Conservation (phyloP, 768 basidiomycete species). For the Leccinum obscurum region DNA sequence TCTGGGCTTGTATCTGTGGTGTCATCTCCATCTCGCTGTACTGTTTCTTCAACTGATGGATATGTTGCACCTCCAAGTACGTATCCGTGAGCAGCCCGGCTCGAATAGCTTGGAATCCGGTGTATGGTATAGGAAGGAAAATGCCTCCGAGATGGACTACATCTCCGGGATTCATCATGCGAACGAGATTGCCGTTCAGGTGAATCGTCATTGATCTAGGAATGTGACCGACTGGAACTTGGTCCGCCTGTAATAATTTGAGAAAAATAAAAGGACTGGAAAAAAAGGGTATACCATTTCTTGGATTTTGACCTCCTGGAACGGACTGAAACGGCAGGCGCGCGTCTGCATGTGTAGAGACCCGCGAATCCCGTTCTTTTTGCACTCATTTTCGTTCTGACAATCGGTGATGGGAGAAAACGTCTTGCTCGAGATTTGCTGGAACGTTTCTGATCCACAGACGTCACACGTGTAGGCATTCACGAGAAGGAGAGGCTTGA, state of each 20-base stretch:
- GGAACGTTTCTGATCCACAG: constrained; percentile 98
- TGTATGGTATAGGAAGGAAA: constrained; percentile 97
- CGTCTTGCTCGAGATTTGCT: constrained; percentile 90
- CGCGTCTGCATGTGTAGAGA: constrained; percentile 98
- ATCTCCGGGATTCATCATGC: constrained; percentile 93
- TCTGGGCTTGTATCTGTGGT: constrained; percentile 70
- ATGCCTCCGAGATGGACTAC: constrained; percentile 94
- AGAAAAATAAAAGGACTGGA: constrained; percentile 2
- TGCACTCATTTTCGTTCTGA: constrained; percentile 81
- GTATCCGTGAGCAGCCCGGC: constrained; percentile 97
- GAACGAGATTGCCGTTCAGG: constrained; percentile 85
- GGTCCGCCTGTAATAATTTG: constrained; percentile 69
- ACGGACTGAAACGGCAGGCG: constrained; percentile 94
- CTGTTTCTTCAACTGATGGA: constrained; percentile 96
- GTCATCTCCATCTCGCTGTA: constrained; percentile 95
- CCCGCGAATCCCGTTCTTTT: constrained; percentile 83
- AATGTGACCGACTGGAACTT: constrained; percentile 99
- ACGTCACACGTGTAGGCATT: constrained; percentile 98
- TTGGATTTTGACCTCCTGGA: constrained; percentile 98
- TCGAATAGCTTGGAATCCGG: constrained; percentile 94
- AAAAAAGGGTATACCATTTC: constrained; percentile 72
- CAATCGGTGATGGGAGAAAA: constrained; percentile 91
- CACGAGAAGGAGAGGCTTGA: constrained; percentile 94
- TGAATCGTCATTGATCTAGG: constrained; percentile 99
- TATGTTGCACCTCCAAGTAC: constrained; percentile 88